These are phyloP conservation scores for Draba incana DNA, from an alignment of 345 rosid species.

Conservation along the genomic window DNA sequence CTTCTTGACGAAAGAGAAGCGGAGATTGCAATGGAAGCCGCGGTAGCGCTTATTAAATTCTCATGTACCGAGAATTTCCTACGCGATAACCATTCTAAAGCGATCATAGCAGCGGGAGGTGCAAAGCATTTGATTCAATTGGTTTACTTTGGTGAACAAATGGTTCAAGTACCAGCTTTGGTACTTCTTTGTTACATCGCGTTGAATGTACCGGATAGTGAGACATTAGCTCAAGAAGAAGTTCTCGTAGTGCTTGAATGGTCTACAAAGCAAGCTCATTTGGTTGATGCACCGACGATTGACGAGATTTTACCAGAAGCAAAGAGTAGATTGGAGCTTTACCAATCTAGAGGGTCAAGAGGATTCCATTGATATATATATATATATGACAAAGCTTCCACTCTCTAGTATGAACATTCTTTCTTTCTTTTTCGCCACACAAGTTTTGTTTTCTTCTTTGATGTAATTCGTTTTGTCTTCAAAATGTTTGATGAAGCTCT, in stretches of 20 bases:
- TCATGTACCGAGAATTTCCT: slow-evolving; percentile 64
- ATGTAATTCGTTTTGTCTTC: slow-evolving; percentile 13
- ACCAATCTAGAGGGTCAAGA: slow-evolving; percentile 75
- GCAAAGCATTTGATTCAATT: slow-evolving; percentile 63
- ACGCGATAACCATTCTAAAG: slow-evolving; percentile 57
- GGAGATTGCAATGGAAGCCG: slow-evolving; percentile 61
- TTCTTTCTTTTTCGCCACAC: background rate
- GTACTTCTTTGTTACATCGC: slow-evolving; percentile 56
- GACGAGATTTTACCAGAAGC: slow-evolving; percentile 64
- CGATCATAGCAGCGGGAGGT: slow-evolving; percentile 63
- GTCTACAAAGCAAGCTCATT: slow-evolving; percentile 71
- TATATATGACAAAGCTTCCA: background rate
- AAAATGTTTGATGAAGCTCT: slow-evolving; percentile 25
- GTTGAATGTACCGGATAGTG: slow-evolving; percentile 60
- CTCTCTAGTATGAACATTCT: slow-evolving; percentile 25
- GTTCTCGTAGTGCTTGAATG: slow-evolving; percentile 73
- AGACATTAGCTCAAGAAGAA: slow-evolving; percentile 69
- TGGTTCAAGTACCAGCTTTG: slow-evolving; percentile 64
- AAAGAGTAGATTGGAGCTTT: slow-evolving; percentile 67
- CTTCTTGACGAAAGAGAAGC: slow-evolving; percentile 69
- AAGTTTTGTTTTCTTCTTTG: slow-evolving; percentile 23
- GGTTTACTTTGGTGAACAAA: slow-evolving; percentile 66
- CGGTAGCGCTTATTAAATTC: slow-evolving; percentile 63
- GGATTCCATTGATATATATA: slow-evolving; percentile 47
- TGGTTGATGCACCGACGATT: slow-evolving; percentile 49